Conservation (phyloP, 2,329 filamentous ascomycete genomes). For the Elsinoe fawcettii region DNA sequence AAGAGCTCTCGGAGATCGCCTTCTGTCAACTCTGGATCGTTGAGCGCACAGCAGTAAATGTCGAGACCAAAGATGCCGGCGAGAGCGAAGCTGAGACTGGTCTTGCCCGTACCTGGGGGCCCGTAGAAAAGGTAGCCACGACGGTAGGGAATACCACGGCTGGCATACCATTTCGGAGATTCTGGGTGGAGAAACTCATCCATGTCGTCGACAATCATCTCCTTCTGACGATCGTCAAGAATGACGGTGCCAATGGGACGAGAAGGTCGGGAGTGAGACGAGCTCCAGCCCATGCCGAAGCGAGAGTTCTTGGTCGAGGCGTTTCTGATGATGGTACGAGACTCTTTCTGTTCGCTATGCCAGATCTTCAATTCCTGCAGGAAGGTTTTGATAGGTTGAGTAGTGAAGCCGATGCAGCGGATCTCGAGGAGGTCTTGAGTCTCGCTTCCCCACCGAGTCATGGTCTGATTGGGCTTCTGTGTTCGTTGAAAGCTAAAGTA, state of each 20-base stretch:
- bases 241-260: conserved; percentile 69
- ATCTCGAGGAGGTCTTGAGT: conserved; percentile 39
- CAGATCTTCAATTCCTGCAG: conserved; percentile 39
- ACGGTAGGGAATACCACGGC: conserved; percentile 76
- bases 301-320: conserved; percentile 36
- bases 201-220: conserved; percentile 60
- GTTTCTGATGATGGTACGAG: conserved; percentile 41
- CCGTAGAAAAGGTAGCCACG: conserved; percentile 77
- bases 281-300: conserved; percentile 34
- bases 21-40: conserved; percentile 67
- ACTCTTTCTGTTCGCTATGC: conserved; percentile 35
- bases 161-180: conserved; percentile 72
- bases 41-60: conserved; percentile 40
- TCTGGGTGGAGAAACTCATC: conserved; percentile 68
- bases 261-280: conserved; percentile 49
- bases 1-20: conserved; percentile 47
- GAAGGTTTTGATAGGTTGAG: conserved; percentile 42
- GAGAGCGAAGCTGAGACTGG: conserved; percentile 34
- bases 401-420: conserved; percentile 41
- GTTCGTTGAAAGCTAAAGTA: conserved; percentile 37
- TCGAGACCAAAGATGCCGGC: conserved; percentile 42
- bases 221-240: conserved; percentile 60
- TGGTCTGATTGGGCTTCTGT: conserved; percentile 26
- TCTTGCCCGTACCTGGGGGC: conserved; percentile 42
- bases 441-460: conserved; percentile 22